Evolutionary conservation across 768 basidiomycete genomes (phyloP), one percentile per base, ranked within the genome.

Genomic region (Paxillus rubicundulus): DNA sequence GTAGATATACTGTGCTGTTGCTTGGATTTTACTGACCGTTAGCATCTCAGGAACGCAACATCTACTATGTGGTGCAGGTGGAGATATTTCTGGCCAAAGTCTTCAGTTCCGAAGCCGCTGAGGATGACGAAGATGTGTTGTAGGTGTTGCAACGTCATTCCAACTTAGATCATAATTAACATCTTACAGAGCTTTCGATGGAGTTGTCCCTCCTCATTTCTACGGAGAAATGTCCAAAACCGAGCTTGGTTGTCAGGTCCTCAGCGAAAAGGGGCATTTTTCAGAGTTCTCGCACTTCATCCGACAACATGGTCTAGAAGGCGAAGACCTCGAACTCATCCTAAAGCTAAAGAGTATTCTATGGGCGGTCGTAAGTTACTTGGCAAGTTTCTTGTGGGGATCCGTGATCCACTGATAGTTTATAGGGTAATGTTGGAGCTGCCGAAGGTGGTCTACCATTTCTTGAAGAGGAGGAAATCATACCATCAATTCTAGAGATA

Each of bases 161-260:
- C 20, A 5, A 33, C n/a, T 32, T 24, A 10, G 18, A 21, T 34
- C 46, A 44, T 57, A 28, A 50, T 56, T 27, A 27, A 49, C 34
- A 4, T 18, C 9, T 18, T 8, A 37, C 61, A 87, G 86, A n/a
- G 78, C 80, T 17, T 91, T 89, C 52, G 93, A 94, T 47, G 89
- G 88, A 12, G 86, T 86, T 10, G 90, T 93, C 12, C 97, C 96
- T 2, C 85, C 89, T 2, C 95, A 99, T 68, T 98, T 99, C 70
- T 96, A 98, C 61, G 96, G 96, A 18, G 96, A 98, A 70, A 90
- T 98, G 81, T 87, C 94, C 42, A 98, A 97, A 70, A 98, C 97
- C 3, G 89, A 90, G 50, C 85, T 95, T 45, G 97, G 97, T 0
- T 96, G 94, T 69, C 89, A 90, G 63, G 85, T 94, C 9, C 73